phyloP scores from a whole-genome alignment of 2,329 filamentous ascomycete species.

The Ceratocystis colombiana region DNA sequence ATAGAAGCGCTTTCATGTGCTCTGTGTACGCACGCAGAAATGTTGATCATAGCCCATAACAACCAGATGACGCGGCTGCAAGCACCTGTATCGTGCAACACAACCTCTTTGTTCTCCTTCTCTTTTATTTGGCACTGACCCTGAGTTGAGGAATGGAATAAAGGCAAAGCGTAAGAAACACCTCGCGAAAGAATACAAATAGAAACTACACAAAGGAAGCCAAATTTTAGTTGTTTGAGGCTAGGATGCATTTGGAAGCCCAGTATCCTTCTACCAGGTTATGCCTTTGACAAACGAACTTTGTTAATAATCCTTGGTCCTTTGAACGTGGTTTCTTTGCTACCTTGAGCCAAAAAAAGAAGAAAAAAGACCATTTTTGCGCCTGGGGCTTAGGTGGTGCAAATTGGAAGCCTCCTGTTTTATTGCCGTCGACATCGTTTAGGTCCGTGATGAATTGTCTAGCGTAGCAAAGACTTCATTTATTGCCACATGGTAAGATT shows the following conservation, averaged over 20 bases:
- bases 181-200: background rate
- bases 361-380: too few relatives aligned
- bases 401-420: background rate
- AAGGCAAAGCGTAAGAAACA: background rate
- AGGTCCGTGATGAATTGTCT: background rate
- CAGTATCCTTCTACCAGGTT: too few relatives aligned
- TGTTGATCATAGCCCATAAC: background rate
- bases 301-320: too few relatives aligned
- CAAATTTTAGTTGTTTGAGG: too few relatives aligned
- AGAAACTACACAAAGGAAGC: background rate
- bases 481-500: constrained; percentile 6
- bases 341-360: too few relatives aligned
- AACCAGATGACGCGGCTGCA: background rate
- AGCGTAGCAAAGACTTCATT: background rate
- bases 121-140: background rate
- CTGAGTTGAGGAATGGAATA: background rate
- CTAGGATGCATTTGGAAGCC: too few relatives aligned
- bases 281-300: too few relatives aligned
- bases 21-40: background rate
- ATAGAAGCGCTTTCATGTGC: too few relatives aligned
- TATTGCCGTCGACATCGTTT: background rate
- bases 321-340: too few relatives aligned
- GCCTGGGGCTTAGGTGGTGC: too few relatives aligned
- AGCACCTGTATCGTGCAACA: background rate
- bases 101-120: background rate